Evolutionary conservation across 2,329 filamentous ascomycete species (phyloP), one percentile per base, ranked within the genome.

Genomic region (Cladosporium cucumerinum): DNA sequence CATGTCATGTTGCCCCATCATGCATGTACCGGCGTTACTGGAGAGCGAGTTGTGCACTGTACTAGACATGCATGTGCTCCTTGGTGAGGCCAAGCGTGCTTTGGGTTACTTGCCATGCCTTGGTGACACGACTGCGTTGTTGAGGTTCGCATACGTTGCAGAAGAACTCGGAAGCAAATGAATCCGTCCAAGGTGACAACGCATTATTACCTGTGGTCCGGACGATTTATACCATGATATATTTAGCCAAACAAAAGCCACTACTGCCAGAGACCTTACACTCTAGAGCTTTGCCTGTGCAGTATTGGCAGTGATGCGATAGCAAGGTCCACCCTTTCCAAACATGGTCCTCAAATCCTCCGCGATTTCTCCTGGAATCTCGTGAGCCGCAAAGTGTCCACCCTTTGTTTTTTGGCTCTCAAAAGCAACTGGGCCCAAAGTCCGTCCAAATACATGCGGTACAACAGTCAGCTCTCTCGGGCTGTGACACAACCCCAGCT

Each of bases 311-410:
- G 63, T 39, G 16, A 70, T 67, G 11, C 52, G 52, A 30, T 71
- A 69, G 34, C 72, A 74, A 11, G 70, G 49, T 7, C 72, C 72
- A 1, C 76, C 77, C 65, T 78, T 79, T 0, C 82, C 82, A 77
- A 87, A 87, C 85, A 87, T 87, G 8, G 75, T 74, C 65, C 77
- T 77, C 62, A 88, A 65, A 71, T 88, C 86, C 5, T 72, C 74
- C 0, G 79, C 82, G 8, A 88, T 71, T 23, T 78, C 72, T 2
- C 83, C 77, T 0, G 86, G 86, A 39, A 77, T 76, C 74, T 88
- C 87, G 64, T 81, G 82, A 0, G 87, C 82, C 3, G 84, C 83
- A 69, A 88, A 88, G 70, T 88, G 86, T 0, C 86, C 86, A 0
- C 85, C 85, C 3, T 76, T 74, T 5, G 76, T 71, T 60, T 86